Evolutionary conservation across 1,284 basidiomycete genomes (phyloP).

Genomic region (Macrocystidia cucumis): DNA sequence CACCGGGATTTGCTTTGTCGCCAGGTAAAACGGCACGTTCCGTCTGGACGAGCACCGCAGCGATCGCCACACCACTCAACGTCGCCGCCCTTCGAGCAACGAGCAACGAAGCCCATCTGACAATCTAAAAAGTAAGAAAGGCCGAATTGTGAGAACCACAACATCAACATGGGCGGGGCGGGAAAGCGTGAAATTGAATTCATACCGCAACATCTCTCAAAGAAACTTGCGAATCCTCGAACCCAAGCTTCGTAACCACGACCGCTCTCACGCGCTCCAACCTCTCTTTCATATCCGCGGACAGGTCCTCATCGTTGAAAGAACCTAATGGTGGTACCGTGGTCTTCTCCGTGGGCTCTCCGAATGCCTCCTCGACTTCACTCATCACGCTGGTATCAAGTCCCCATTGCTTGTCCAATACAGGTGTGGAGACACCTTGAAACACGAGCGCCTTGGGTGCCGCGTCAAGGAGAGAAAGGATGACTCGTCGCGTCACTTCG

Average conservation of each 20-base stretch:
- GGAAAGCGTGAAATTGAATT: too few species aligned
- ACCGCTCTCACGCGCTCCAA: constrained; percentile 49
- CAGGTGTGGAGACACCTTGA: constrained; percentile 63
- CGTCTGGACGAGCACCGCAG: constrained; percentile 82
- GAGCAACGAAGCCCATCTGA: constrained; percentile 72
- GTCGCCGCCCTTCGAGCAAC: constrained; percentile 81
- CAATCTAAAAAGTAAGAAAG: constrained; percentile 36
- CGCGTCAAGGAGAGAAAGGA: constrained; percentile 83
- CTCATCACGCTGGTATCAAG: constrained; percentile 93
- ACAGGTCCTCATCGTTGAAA: constrained; percentile 25
- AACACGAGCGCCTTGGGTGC: constrained; percentile 70
- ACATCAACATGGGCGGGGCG: too few species aligned
- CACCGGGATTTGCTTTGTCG: constrained; percentile 26
- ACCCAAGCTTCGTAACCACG: constrained; percentile 57
- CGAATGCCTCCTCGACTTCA: constrained; percentile 72
- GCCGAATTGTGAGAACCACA: neutral
- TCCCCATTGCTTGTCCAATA: constrained; percentile 87
- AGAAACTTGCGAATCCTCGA: constrained; percentile 45
- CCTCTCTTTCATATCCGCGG: constrained; percentile 21
- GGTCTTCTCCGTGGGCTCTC: too few species aligned
- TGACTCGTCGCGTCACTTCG: constrained; percentile 83
- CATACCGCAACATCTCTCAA: constrained; percentile 59
- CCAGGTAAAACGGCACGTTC: constrained; percentile 44
- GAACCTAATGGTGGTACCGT: constrained; percentile 23
- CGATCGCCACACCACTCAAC: constrained; percentile 83